phyloP scores from a whole-genome alignment of 768 basidiomycete genomes.

The Candolleomyces aberdarensis region DNA sequence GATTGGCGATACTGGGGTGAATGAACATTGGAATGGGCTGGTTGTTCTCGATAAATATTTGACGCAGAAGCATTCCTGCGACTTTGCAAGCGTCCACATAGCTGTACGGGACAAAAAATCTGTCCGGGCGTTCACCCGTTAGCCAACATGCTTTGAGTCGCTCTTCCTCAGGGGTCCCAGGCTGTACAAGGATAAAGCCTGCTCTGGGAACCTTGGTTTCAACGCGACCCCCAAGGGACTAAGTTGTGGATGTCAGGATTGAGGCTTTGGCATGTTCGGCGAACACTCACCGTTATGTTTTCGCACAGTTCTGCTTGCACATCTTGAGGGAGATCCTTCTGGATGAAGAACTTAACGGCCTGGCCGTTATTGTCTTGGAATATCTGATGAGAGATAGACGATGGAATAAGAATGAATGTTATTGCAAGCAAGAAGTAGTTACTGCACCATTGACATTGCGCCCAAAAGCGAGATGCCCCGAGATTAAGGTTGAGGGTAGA shows the following conservation, averaged over 20 bases:
- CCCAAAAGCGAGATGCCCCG: conserved; percentile 26
- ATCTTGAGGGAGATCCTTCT: conserved; percentile 70
- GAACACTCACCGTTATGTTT: conserved; percentile 57
- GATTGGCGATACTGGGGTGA: conserved; percentile 76
- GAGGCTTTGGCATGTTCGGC: not conserved
- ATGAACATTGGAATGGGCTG: conserved; percentile 73
- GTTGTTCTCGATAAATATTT: conserved; percentile 70
- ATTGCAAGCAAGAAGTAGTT: not conserved
- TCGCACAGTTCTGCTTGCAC: conserved; percentile 71
- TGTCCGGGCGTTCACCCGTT: conserved; percentile 63
- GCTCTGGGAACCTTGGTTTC: conserved; percentile 75
- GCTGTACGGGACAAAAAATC: conserved; percentile 77
- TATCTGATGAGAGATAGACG: conserved; percentile 46
- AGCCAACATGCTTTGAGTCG: conserved; percentile 76
- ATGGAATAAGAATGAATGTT: not conserved
- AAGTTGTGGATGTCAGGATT: not conserved
- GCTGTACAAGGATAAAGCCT: conserved; percentile 71
- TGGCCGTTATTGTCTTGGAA: conserved; percentile 68
- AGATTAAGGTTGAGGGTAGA: conserved; percentile 52
- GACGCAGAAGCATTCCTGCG: conserved; percentile 68
- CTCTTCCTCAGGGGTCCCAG: conserved; percentile 66
- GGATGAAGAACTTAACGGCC: conserved; percentile 80
- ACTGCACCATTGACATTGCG: conserved; percentile 16
- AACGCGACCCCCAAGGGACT: conserved; percentile 75
- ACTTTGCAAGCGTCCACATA: conserved; percentile 84